These are phyloP conservation scores for Solanum dulcamara DNA, from an alignment of 257 asterid genomes.

Conservation along the genomic window DNA sequence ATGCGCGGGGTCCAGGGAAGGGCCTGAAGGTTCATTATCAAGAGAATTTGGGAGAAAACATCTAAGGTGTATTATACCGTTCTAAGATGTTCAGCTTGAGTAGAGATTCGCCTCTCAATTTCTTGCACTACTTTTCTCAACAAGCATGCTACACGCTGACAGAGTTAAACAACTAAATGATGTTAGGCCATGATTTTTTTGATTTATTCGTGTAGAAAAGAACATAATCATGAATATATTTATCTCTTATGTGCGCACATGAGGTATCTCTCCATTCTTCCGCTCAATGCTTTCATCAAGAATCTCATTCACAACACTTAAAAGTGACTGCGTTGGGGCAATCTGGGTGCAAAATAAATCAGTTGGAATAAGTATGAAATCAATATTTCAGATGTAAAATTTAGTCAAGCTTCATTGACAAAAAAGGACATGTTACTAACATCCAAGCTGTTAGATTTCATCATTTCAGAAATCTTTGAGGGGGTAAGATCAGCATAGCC, in stretches of 20 bases:
- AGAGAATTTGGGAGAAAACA: background rate
- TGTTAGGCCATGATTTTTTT: background rate
- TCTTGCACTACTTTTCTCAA: conserved; percentile 90
- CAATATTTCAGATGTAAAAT: background rate
- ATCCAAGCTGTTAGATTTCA: conserved; percentile 88
- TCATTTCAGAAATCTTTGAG: conserved; percentile 73
- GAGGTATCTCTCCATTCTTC: conserved; percentile 82
- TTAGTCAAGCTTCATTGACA: background rate
- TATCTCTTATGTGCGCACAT: conserved; percentile 31
- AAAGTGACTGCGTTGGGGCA: conserved; percentile 90
- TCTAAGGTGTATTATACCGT: conserved; percentile 27
- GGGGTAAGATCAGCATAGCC: conserved; percentile 65
- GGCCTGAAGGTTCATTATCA: background rate
- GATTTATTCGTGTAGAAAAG: background rate
- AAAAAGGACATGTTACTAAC: conserved; percentile 23
- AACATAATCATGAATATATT: background rate
- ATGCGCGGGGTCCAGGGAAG: too few relatives aligned
- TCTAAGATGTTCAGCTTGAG: conserved; percentile 83
- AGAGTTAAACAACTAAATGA: conserved; percentile 1
- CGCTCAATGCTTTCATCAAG: conserved; percentile 78
- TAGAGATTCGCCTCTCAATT: conserved; percentile 80
- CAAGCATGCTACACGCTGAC: conserved; percentile 78
- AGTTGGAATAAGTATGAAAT: background rate
- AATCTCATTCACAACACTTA: conserved; percentile 70
- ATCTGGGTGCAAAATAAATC: conserved; percentile 36